phyloP scores from a whole-genome alignment of 2,329 filamentous ascomycete genomes.

The Gremmenia infestans region DNA sequence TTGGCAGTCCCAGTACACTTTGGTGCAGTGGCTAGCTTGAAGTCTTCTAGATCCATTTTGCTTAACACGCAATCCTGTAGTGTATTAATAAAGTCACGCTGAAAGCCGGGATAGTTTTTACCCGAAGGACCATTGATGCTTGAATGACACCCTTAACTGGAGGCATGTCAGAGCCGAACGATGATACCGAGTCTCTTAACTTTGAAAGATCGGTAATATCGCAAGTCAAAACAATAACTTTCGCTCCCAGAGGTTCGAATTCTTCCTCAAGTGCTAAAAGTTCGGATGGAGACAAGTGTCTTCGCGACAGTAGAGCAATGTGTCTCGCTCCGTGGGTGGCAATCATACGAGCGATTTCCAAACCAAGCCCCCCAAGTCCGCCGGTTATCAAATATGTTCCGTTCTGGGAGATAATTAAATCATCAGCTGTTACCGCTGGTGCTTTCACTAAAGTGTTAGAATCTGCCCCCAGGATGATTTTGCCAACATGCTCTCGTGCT shows the following conservation, averaged over 20 bases:
- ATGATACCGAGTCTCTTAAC: not conserved
- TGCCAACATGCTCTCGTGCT: constrained; percentile 11
- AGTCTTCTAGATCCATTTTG: constrained; percentile 15
- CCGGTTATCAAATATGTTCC: constrained; percentile 24
- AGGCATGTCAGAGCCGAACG: constrained; percentile 3
- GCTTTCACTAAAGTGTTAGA: constrained; percentile 5
- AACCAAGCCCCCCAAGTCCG: constrained; percentile 24
- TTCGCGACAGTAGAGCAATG: constrained; percentile 12
- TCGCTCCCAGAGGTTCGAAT: constrained; percentile 7
- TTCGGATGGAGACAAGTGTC: constrained; percentile 1
- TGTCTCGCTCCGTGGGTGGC: constrained; percentile 11
- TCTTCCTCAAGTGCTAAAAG: constrained; percentile 2
- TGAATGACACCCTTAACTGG: constrained; percentile 15
- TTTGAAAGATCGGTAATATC: constrained; percentile 9
- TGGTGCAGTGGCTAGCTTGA: constrained; percentile 5
- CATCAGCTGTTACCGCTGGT: not conserved
- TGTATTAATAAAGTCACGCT: not conserved
- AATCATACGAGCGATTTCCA: constrained; percentile 13
- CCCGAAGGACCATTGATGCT: constrained; percentile 15
- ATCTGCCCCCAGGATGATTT: constrained; percentile 11
- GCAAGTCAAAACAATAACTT: constrained; percentile 12
- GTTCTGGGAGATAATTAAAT: constrained; percentile 5
- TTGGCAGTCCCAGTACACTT: constrained; percentile 16
- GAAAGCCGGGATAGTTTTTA: not conserved
- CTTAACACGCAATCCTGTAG: constrained; percentile 10